A percentile compares a stretch with the other conserved stretches of the same genome.
Conservation (phyloP, 805 yeast genomes). For the Metschnikowia dekortorum region DNA sequence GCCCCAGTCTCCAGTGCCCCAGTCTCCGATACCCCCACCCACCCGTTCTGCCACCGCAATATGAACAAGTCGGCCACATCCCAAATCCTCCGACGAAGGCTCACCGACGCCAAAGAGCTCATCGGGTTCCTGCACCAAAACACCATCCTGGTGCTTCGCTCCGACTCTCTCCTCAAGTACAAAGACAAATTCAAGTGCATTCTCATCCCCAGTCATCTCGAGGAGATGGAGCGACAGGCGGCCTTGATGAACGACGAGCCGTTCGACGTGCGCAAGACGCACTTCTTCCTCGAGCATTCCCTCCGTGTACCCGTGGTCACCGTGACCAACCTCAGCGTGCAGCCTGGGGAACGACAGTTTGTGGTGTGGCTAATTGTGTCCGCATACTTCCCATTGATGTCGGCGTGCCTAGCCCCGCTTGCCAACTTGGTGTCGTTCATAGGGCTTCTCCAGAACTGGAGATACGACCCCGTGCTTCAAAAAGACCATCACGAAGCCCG, state of each 20-base stretch:
- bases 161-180: slow-evolving; percentile 11
- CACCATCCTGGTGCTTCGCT: slow-evolving; percentile 4
- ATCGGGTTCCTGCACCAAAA: slow-evolving; percentile 7
- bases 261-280: slow-evolving; percentile 7
- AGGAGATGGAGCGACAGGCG: slow-evolving; percentile 1
- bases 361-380: slow-evolving; percentile 63
- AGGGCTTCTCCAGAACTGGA: slow-evolving; percentile 70
- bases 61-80: background rate
- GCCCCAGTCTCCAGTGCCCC: too few relatives aligned
- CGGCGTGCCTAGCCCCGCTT: slow-evolving; percentile 77
- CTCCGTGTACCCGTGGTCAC: slow-evolving; percentile 30
- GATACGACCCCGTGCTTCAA: slow-evolving; percentile 25
- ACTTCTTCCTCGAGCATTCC: slow-evolving; percentile 25
- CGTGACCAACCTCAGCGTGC: slow-evolving; percentile 26
- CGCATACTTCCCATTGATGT: slow-evolving; percentile 66
- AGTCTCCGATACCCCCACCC: too few relatives aligned
- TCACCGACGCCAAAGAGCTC: slow-evolving; percentile 8
- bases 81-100: slow-evolving; percentile 5
- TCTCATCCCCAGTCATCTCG: slow-evolving; percentile 7
- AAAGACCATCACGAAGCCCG: slow-evolving; percentile 23
- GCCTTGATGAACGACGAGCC: background rate
- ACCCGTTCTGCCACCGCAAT: too few relatives aligned
- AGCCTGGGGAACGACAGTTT: slow-evolving; percentile 36
- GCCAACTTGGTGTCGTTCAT: slow-evolving; percentile 71
- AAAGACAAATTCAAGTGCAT: slow-evolving; percentile 14